Evolutionary conservation across 2,329 filamentous ascomycete genomes (phyloP).

Genomic region (Beauveria asiatica): DNA sequence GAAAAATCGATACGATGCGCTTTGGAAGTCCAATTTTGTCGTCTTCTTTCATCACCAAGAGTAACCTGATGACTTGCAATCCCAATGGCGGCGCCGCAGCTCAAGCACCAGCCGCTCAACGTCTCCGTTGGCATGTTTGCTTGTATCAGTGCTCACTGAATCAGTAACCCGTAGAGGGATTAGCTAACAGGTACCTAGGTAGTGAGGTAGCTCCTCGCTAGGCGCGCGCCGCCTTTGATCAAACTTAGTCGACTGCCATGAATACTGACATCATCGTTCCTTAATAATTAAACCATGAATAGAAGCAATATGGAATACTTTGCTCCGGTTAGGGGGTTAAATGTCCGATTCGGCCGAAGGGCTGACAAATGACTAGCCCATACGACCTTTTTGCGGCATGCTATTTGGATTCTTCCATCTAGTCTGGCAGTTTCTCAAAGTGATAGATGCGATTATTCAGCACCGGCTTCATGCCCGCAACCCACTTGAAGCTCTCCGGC

Average conservation of each 20-base stretch:
- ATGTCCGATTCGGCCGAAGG: not conserved
- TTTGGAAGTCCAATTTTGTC: not conserved
- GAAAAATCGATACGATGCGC: too few relatives aligned
- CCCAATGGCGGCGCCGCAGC: too few relatives aligned
- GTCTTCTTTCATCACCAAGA: not conserved
- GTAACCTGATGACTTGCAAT: not conserved
- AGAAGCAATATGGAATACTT: not conserved
- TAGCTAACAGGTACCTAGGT: not conserved
- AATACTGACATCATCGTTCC: not conserved
- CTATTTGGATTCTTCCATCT: not conserved
- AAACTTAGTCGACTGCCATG: not conserved
- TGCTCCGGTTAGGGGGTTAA: not conserved
- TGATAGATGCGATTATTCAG: constrained; percentile 1
- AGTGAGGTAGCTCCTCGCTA: not conserved
- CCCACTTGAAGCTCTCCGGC: not conserved
- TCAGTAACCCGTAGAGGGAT: too few relatives aligned
- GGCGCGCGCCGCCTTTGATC: not conserved
- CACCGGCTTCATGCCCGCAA: not conserved
- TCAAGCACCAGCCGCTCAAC: too few relatives aligned
- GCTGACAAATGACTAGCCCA: not conserved
- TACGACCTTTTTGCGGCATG: not conserved
- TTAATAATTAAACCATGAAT: not conserved
- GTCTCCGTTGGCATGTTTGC: too few relatives aligned
- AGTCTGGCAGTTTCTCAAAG: too few relatives aligned
- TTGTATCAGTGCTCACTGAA: too few relatives aligned